phyloP scores from a whole-genome alignment of 352 stramenopile genomes.

The Phytophthora sojae region DNA sequence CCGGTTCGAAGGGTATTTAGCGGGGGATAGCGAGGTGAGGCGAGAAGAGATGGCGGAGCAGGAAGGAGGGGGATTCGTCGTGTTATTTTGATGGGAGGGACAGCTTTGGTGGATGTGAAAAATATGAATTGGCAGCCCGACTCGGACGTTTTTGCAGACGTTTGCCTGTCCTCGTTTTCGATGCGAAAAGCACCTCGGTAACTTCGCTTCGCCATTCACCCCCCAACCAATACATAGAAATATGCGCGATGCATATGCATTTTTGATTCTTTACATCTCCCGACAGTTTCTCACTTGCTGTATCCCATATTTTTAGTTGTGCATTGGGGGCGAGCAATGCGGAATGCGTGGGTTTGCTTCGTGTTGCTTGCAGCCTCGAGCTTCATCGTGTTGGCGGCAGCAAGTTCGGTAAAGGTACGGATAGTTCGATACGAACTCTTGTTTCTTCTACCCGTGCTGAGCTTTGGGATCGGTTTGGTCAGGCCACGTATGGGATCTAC shows the following conservation, averaged over 20 bases:
- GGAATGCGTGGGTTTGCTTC: conserved; percentile 3
- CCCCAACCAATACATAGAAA: conserved; percentile 40
- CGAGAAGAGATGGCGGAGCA: conserved; percentile 18
- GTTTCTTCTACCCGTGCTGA: neutral
- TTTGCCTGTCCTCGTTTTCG: conserved; percentile 23
- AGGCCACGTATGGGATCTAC: conserved; percentile 69
- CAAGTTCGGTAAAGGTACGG: conserved; percentile 19
- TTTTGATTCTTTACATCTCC: neutral
- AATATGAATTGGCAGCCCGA: conserved; percentile 48
- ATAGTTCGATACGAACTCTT: neutral
- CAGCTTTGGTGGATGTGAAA: conserved; percentile 50
- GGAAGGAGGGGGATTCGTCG: conserved; percentile 32
- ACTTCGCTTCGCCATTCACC: conserved; percentile 7
- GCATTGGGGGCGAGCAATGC: conserved; percentile 11
- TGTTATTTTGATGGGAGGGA: conserved; percentile 47
- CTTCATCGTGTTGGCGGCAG: neutral
- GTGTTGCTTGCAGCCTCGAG: conserved; percentile 12
- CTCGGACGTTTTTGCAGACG: conserved; percentile 31
- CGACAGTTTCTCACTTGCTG: conserved; percentile 26
- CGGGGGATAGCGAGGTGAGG: conserved; percentile 24
- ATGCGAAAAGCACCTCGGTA: conserved; percentile 12
- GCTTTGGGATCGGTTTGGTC: neutral
- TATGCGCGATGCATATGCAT: conserved; percentile 30
- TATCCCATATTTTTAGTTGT: conserved; percentile 37
- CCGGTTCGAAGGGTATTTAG: conserved; percentile 21